phyloP scores from a whole-genome alignment of 2,329 filamentous ascomycete genomes.

The Apiospora rasikravindrae region DNA sequence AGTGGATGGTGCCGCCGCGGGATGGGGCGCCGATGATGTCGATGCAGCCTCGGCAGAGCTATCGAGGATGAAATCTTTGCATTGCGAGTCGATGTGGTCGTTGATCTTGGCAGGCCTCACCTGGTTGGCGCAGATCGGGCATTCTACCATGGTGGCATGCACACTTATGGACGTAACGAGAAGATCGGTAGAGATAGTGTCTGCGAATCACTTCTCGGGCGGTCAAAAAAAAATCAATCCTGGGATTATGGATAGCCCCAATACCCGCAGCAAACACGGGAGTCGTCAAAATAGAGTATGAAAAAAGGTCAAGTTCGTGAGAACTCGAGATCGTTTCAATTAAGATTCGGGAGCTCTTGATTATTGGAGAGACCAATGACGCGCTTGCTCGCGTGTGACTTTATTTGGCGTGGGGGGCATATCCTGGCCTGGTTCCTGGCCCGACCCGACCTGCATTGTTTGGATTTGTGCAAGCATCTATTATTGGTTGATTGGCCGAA shows the following conservation, averaged over 20 bases:
- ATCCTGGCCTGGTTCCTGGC: neutral
- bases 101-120: slow-evolving; percentile 83
- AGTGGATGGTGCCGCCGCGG: slow-evolving; percentile 37
- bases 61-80: slow-evolving; percentile 69
- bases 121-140: slow-evolving; percentile 79
- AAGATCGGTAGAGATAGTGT: neutral
- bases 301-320: neutral
- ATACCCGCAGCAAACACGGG: neutral
- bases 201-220: neutral
- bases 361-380: neutral
- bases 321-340: neutral
- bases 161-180: neutral
- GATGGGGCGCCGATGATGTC: slow-evolving; percentile 40
- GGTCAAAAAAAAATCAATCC: neutral
- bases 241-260: neutral
- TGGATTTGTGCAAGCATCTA: neutral
- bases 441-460: neutral
- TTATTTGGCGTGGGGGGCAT: slow-evolving; percentile 6
- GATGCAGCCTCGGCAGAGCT: slow-evolving; percentile 36
- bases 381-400: slow-evolving; percentile 10
- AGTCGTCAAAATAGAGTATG: neutral
- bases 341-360: neutral
- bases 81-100: slow-evolving; percentile 85
- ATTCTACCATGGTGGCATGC: slow-evolving; percentile 62
- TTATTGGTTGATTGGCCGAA: neutral